These are phyloP conservation scores for Adenanthera pavonina DNA, from an alignment of 306 rosid genomes.

Conservation along the genomic window DNA sequence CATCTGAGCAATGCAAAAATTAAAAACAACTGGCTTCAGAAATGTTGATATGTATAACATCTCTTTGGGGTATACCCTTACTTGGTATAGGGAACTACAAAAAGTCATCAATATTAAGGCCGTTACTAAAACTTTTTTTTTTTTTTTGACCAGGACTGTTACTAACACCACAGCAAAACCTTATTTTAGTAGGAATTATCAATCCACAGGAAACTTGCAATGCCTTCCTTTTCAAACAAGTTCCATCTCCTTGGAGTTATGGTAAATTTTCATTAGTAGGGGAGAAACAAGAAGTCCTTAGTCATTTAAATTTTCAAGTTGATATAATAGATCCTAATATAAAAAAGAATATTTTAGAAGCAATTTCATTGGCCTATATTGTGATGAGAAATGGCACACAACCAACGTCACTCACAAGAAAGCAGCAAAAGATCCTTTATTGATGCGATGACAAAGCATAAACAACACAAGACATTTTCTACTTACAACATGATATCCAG, in stretches of 20 bases:
- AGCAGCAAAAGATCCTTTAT: neutral
- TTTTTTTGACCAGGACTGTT: no score
- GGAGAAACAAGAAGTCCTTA: neutral
- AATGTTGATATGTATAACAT: neutral
- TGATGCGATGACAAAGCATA: constrained; percentile 9
- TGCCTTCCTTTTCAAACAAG: neutral
- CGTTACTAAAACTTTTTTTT: no score
- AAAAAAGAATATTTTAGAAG: neutral
- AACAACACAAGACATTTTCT: constrained; percentile 17
- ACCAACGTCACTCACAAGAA: neutral
- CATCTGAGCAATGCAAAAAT: neutral
- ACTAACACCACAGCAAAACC: neutral
- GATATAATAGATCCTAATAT: constrained; percentile 8
- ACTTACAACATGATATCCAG: constrained; percentile 87
- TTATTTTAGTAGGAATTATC: constrained; percentile 3
- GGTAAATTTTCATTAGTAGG: constrained; percentile 15
- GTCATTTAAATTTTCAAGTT: constrained; percentile 13
- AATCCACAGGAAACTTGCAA: neutral
- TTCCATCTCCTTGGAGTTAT: constrained; percentile 13
- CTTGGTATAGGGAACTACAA: neutral
- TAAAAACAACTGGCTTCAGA: neutral
- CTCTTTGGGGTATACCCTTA: constrained; percentile 4
- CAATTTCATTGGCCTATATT: neutral
- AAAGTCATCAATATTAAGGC: neutral
- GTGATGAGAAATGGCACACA: neutral